Percentiles rank a stretch among this genome's conserved stretches.
These are phyloP conservation scores for Exserohilum rostratum DNA, from an alignment of 2,329 filamentous ascomycete species.

Conservation along the genomic window DNA sequence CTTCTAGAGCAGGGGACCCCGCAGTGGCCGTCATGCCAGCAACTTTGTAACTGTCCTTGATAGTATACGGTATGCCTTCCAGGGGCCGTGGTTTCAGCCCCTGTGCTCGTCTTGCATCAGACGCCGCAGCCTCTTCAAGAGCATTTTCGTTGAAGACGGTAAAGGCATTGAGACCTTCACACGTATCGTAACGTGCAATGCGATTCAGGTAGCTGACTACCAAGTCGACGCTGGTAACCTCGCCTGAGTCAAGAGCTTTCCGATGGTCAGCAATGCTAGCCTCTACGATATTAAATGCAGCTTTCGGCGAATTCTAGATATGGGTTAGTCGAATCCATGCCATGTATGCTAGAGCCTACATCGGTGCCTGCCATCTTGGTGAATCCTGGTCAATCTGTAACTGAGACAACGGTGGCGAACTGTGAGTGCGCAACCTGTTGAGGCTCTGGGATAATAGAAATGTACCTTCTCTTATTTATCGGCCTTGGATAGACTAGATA, in stretches of 20 bases:
- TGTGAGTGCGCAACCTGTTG: neutral
- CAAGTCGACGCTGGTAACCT: constrained; percentile 54
- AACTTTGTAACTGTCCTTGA: constrained; percentile 65
- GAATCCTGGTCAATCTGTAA: neutral
- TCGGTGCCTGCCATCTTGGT: constrained; percentile 1
- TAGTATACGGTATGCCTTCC: constrained; percentile 63
- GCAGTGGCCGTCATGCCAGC: constrained; percentile 60
- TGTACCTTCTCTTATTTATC: neutral
- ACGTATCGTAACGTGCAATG: constrained; percentile 55
- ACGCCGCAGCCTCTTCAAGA: constrained; percentile 56
- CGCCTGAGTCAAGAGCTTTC: constrained; percentile 50
- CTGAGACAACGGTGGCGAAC: neutral
- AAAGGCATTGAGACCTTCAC: constrained; percentile 55
- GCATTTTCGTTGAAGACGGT: constrained; percentile 56
- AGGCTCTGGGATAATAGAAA: neutral
- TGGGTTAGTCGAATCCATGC: neutral
- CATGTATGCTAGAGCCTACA: neutral
- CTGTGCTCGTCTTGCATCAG: constrained; percentile 53
- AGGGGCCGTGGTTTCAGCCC: constrained; percentile 49
- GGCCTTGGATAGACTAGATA: neutral
- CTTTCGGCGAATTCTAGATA: neutral
- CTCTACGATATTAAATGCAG: constrained; percentile 51
- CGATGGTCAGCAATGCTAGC: constrained; percentile 55
- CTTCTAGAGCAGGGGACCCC: constrained; percentile 61
- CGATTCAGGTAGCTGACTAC: constrained; percentile 55